Percentiles rank a stretch among this genome's conserved stretches.
Conservation (phyloP, 495 filamentous ascomycete species). For the Lasiosphaeris hirsuta region DNA sequence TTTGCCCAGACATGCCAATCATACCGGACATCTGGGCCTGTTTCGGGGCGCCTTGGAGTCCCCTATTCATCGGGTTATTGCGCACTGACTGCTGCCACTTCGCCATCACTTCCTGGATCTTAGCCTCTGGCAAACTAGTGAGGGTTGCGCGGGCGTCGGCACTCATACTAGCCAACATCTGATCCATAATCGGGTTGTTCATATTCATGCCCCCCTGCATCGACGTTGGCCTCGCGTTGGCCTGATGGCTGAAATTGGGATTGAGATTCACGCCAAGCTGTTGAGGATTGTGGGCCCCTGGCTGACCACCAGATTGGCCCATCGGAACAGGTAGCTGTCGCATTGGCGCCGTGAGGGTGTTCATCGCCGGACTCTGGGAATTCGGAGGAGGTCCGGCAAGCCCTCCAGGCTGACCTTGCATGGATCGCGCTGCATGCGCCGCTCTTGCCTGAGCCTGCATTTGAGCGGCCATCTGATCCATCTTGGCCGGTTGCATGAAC, state of each 20-base stretch:
- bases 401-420: conserved; percentile 49
- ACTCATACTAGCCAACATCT: conserved; percentile 31
- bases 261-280: conserved; percentile 30
- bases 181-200: conserved; percentile 20
- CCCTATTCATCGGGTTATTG: conserved; percentile 14
- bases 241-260: conserved; percentile 31
- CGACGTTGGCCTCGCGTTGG: conserved; percentile 24
- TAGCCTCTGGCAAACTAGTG: conserved; percentile 34
- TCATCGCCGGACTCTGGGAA: conserved; percentile 52
- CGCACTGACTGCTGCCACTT: conserved; percentile 33
- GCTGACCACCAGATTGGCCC: conserved; percentile 35
- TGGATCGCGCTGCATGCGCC: conserved; percentile 31
- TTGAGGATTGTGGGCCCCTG: conserved; percentile 38
- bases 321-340: conserved; percentile 42
- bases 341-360: conserved; percentile 47
- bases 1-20: conserved; percentile 16
- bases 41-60: conserved; percentile 13
- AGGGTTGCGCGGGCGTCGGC: conserved; percentile 30
- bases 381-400: conserved; percentile 39
- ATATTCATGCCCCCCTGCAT: conserved; percentile 15
- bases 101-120: conserved; percentile 39
- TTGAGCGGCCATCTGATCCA: conserved; percentile 37
- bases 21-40: conserved; percentile 18
- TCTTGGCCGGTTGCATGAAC: conserved; percentile 39
- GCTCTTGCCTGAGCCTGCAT: conserved; percentile 25